These are phyloP conservation scores for Diddensiella caesifluorescens DNA, from an alignment of 805 yeast species.

Conservation along the genomic window DNA sequence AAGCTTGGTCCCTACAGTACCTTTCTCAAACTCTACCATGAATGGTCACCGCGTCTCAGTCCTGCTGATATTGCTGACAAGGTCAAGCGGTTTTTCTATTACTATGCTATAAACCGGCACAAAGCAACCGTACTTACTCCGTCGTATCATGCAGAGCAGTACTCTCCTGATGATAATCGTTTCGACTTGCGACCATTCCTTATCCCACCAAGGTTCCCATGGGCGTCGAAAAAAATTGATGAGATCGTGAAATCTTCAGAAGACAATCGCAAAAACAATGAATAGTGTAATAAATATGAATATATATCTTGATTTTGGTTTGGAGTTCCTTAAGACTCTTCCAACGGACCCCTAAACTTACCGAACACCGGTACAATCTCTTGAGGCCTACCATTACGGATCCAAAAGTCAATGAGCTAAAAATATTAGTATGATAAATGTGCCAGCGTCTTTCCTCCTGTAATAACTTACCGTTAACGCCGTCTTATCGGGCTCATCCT, in stretches of 20 bases:
- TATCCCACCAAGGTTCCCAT: conserved; percentile 80
- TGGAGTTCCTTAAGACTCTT: neutral
- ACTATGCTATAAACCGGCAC: conserved; percentile 91
- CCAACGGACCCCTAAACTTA: conserved; percentile 21
- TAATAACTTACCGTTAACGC: conserved; percentile 39
- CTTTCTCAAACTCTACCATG: conserved; percentile 84
- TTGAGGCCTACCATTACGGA: conserved; percentile 28
- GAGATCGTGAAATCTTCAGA: conserved; percentile 45
- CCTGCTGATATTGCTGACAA: conserved; percentile 86
- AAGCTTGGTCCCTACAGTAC: conserved; percentile 96
- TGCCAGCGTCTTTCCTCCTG: neutral
- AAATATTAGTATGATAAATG: neutral
- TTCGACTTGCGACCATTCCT: conserved; percentile 95
- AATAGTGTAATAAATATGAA: conserved; percentile 1
- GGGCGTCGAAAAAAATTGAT: conserved; percentile 88
- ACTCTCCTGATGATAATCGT: conserved; percentile 96
- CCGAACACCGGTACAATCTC: conserved; percentile 33
- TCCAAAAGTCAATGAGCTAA: conserved; percentile 32
- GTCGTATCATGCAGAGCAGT: conserved; percentile 94
- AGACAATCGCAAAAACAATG: conserved; percentile 15
- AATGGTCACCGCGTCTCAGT: conserved; percentile 82
- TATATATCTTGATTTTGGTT: conserved; percentile 2
- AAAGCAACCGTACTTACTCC: conserved; percentile 98
- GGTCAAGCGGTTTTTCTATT: conserved; percentile 88
- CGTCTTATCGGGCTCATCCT: conserved; percentile 71